phyloP scores from a whole-genome alignment of 257 asterid species.

The Solanum lycopersicoides region DNA sequence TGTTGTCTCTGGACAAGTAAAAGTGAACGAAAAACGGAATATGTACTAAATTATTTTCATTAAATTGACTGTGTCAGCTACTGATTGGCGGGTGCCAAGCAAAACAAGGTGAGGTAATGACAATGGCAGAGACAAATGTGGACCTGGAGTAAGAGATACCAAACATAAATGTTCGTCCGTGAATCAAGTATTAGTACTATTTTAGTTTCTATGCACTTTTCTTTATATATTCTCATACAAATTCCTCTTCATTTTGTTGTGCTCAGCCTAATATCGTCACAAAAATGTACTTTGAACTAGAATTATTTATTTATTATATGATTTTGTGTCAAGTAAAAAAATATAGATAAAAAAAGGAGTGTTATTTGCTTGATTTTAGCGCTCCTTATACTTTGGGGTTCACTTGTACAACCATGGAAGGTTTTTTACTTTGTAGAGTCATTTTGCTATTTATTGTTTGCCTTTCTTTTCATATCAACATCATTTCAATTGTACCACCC shows the following conservation, averaged over 20 bases:
- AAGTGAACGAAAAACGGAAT: not conserved
- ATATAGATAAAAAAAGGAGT: not conserved
- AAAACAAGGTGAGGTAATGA: not conserved
- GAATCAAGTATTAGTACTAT: not conserved
- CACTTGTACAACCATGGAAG: not conserved
- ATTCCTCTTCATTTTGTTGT: too few relatives aligned
- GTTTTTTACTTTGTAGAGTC: not conserved
- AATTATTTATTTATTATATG: too few relatives aligned
- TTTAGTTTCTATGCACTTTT: too few relatives aligned
- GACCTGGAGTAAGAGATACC: not conserved
- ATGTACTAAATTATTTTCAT: not conserved
- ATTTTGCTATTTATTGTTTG: not conserved
- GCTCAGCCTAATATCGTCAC: too few relatives aligned
- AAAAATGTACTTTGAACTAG: too few relatives aligned
- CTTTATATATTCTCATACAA: too few relatives aligned
- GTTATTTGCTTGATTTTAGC: not conserved
- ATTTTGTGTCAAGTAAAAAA: not conserved
- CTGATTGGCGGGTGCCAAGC: not conserved
- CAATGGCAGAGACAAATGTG: not conserved
- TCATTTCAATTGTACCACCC: not conserved
- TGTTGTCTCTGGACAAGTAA: not conserved
- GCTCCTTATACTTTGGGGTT: not conserved
- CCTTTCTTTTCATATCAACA: not conserved
- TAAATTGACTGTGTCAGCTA: not conserved
- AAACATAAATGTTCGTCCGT: not conserved